A percentile compares a stretch with the other conserved stretches of the same genome.
Conservation (phyloP, 176 grass and related monocot genomes). For the Oryza punctata region DNA sequence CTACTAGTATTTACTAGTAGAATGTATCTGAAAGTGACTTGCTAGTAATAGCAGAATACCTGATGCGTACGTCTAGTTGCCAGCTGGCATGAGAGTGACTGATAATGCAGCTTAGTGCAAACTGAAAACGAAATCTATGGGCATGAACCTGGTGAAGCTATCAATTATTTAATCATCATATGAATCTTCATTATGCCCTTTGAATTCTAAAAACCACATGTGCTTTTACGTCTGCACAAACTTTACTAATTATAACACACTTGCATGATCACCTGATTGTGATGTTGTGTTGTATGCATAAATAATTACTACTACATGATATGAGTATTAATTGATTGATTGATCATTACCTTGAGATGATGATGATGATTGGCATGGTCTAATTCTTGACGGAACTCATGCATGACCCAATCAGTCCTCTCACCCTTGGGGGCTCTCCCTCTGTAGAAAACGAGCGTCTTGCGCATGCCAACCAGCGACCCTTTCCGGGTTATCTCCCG, state of each 20-base stretch:
- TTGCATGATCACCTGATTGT: background rate
- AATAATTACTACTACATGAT: too few relatives aligned
- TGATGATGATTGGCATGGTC: conserved; percentile 33
- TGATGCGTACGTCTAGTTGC: too few relatives aligned
- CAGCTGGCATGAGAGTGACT: background rate
- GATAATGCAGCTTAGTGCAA: background rate
- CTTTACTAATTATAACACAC: too few relatives aligned
- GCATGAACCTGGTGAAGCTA: background rate
- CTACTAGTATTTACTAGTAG: too few relatives aligned
- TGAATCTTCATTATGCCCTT: background rate
- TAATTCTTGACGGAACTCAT: conserved; percentile 73
- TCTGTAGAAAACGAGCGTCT: conserved; percentile 93
- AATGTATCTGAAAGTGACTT: too few relatives aligned
- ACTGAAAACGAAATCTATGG: background rate
- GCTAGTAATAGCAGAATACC: too few relatives aligned
- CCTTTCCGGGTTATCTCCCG: conserved; percentile 61
- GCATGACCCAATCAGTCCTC: conserved; percentile 97
- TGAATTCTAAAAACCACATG: background rate
- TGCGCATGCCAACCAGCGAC: conserved; percentile 77
- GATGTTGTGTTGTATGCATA: too few relatives aligned
- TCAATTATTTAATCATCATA: background rate
- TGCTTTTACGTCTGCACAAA: background rate
- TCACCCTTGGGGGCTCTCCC: conserved; percentile 88
- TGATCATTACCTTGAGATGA: conserved; percentile 44
- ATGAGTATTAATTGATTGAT: too few relatives aligned